Percentiles rank a stretch among this genome's conserved stretches.
Evolutionary conservation across 495 filamentous ascomycete species (phyloP).

Genomic region (Trichoderma asperelloides): DNA sequence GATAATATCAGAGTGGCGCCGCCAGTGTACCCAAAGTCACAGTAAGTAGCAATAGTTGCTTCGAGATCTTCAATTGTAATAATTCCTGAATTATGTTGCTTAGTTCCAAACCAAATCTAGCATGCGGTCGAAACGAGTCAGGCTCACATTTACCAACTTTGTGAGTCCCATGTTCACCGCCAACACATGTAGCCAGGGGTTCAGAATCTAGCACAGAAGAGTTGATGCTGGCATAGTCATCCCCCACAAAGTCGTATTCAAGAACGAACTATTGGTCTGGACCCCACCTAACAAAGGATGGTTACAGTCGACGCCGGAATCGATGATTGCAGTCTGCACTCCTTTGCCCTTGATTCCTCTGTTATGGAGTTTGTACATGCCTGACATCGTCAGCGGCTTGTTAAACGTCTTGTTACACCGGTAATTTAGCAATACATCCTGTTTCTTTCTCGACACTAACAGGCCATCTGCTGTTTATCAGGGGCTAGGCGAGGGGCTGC

Average conservation of each 20-base stretch:
- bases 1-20: slow-evolving; percentile 24
- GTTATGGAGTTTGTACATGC: slow-evolving; percentile 16
- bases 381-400: not conserved
- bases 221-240: slow-evolving; percentile 15
- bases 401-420: not conserved
- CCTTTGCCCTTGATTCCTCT: slow-evolving; percentile 25
- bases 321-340: slow-evolving; percentile 28
- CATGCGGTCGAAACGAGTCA: not conserved
- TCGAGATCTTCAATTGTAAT: slow-evolving; percentile 18
- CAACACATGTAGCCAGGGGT: slow-evolving; percentile 22
- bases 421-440: not conserved
- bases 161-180: slow-evolving; percentile 36
- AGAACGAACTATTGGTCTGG: slow-evolving; percentile 33
- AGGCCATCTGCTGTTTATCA: not conserved
- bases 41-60: slow-evolving; percentile 36
- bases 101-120: not conserved
- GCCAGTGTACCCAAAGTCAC: slow-evolving; percentile 23
- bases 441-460: not conserved
- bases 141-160: slow-evolving; percentile 18
- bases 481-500: not conserved
- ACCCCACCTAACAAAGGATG: slow-evolving; percentile 42
- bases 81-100: not conserved
- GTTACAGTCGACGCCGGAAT: slow-evolving; percentile 40
- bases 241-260: slow-evolving; percentile 29
- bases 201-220: slow-evolving; percentile 10